phyloP scores from a whole-genome alignment of 768 basidiomycete species.

The Plicaturopsis crispa region DNA sequence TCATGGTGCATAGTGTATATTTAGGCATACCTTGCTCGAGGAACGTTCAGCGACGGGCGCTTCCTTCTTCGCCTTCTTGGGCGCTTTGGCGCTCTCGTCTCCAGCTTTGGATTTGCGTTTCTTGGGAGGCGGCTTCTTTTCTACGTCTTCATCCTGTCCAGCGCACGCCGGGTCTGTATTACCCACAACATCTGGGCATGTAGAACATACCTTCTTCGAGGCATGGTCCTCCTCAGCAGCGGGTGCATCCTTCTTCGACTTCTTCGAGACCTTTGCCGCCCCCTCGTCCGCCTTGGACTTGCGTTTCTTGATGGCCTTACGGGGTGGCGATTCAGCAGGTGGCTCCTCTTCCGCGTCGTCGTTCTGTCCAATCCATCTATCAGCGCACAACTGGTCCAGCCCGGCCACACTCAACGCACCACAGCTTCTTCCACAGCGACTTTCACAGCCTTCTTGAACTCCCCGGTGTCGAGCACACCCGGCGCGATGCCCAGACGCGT shows the following conservation, averaged over 20 bases:
- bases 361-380: background rate
- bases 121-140: too few species aligned
- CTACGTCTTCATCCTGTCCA: slow-evolving; percentile 1
- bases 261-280: background rate
- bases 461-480: slow-evolving; percentile 32
- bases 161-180: background rate
- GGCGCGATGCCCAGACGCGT: slow-evolving; percentile 32
- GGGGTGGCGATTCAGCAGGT: background rate
- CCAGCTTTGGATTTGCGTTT: too few species aligned
- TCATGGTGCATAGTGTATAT: too few species aligned
- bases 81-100: slow-evolving; percentile 1
- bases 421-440: slow-evolving; percentile 28
- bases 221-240: background rate
- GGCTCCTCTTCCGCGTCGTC: slow-evolving; percentile 4
- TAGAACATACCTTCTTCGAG: too few species aligned
- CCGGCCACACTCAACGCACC: slow-evolving; percentile 13
- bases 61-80: slow-evolving; percentile 4
- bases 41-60: too few species aligned
- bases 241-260: background rate
- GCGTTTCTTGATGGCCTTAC: slow-evolving; percentile 7
- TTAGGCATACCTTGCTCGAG: too few species aligned
- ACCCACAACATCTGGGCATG: too few species aligned
- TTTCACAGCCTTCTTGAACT: slow-evolving; percentile 43
- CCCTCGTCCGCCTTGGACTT: background rate
- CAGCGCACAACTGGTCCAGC: slow-evolving; percentile 1